Conservation (phyloP, 2,329 filamentous ascomycete genomes). For the Exophiala lecanii-corni region DNA sequence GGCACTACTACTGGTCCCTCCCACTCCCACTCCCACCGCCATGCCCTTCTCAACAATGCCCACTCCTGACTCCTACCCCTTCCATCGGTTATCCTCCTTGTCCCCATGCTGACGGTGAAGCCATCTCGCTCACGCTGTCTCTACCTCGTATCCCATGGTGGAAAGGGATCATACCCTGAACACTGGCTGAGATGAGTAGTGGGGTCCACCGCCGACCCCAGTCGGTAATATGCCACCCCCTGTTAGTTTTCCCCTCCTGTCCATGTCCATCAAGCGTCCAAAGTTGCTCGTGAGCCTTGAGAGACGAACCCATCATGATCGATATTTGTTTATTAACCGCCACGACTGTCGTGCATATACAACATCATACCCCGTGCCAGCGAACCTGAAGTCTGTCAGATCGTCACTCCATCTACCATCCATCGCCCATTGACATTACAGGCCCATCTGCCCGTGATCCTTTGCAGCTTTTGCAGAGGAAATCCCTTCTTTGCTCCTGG, state of each 20-base stretch:
- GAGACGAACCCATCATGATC: too few relatives aligned
- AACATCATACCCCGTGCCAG: constrained; percentile 11
- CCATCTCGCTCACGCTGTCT: too few relatives aligned
- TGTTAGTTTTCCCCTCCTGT: not conserved
- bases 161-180: constrained; percentile 3
- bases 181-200: not conserved
- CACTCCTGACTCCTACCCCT: too few relatives aligned
- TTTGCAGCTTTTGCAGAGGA: too few relatives aligned
- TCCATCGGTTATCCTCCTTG: too few relatives aligned
- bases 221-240: not conserved
- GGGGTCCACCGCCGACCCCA: not conserved
- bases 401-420: constrained; percentile 10
- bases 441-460: too few relatives aligned
- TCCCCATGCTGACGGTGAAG: too few relatives aligned
- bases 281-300: not conserved
- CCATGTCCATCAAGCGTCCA: not conserved
- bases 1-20: too few relatives aligned
- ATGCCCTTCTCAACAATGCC: too few relatives aligned
- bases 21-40: too few relatives aligned
- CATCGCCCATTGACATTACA: too few relatives aligned
- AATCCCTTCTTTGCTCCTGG: too few relatives aligned
- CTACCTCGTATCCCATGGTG: constrained; percentile 18
- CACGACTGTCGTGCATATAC: constrained; percentile 12
- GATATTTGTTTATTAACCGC: constrained; percentile 1
- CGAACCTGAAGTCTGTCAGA: constrained; percentile 8